Evolutionary conservation across 2,329 filamentous ascomycete species (phyloP).

Genomic region (Pseudomassariella vexata): DNA sequence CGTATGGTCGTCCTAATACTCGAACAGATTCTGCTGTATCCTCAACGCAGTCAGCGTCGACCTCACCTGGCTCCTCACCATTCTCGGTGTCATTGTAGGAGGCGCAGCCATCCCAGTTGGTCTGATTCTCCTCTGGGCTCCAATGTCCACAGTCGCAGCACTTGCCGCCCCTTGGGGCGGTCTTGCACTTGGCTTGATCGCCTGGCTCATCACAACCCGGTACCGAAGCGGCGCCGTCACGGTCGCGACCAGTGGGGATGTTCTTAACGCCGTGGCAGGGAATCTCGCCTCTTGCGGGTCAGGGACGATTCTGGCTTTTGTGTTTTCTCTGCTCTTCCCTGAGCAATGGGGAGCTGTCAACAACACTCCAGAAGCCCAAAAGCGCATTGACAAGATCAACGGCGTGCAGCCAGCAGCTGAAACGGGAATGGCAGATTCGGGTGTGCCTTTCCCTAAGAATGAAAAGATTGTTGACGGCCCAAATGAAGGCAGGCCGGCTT

Average conservation of each 20-base stretch:
- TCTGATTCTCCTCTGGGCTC: conserved; percentile 29
- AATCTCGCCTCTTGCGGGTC: conserved; percentile 29
- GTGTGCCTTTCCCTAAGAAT: too few relatives aligned
- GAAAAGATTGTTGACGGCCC: not conserved
- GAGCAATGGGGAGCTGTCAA: conserved; percentile 16
- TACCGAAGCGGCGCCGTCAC: conserved; percentile 25
- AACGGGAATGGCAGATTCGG: conserved; percentile 5
- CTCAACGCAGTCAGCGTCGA: conserved; percentile 29
- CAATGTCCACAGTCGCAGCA: conserved; percentile 30
- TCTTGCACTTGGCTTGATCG: conserved; percentile 23
- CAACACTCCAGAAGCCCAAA: conserved; percentile 14
- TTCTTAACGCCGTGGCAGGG: conserved; percentile 30
- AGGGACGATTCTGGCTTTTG: conserved; percentile 26
- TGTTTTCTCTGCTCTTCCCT: conserved; percentile 27
- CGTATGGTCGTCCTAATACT: not conserved
- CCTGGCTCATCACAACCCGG: conserved; percentile 31
- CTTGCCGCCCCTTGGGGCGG: conserved; percentile 28
- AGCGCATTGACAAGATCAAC: conserved; percentile 22
- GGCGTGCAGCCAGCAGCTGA: conserved; percentile 14
- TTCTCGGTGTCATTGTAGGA: conserved; percentile 32
- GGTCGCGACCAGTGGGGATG: conserved; percentile 28
- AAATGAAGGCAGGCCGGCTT: not conserved
- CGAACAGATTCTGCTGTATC: conserved; percentile 23
- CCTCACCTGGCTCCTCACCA: conserved; percentile 32
- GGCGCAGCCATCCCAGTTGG: conserved; percentile 30